phyloP scores from a whole-genome alignment of 495 filamentous ascomycete species.

The Penicilliopsis zonata region DNA sequence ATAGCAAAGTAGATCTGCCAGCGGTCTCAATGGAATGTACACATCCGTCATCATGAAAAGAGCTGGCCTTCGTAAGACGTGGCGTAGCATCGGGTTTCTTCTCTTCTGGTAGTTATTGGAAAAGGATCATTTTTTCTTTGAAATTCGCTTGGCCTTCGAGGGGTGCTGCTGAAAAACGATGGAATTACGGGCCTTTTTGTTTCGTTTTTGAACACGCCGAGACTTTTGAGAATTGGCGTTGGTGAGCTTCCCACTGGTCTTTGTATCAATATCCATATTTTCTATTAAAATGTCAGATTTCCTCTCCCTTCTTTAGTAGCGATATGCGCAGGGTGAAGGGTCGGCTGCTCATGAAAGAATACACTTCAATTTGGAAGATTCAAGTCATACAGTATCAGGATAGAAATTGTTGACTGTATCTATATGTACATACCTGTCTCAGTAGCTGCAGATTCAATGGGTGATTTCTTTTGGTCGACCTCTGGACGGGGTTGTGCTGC shows the following conservation, averaged over 20 bases:
- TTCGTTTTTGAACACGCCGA: conserved; percentile 27
- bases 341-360: too few relatives aligned
- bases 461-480: conserved; percentile 9
- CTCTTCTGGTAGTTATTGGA: background rate
- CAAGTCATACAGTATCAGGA: too few relatives aligned
- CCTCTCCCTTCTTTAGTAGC: too few relatives aligned
- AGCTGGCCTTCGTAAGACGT: too few relatives aligned
- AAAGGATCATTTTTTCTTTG: conserved; percentile 19
- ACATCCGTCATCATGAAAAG: too few relatives aligned
- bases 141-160: conserved; percentile 15
- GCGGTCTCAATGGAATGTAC: too few relatives aligned
- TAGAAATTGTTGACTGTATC: too few relatives aligned
- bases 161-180: conserved; percentile 27
- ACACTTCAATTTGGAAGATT: too few relatives aligned
- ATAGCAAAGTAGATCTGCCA: too few relatives aligned
- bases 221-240: conserved; percentile 14
- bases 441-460: conserved; percentile 8
- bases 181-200: conserved; percentile 25
- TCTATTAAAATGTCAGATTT: too few relatives aligned
- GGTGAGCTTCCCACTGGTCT: conserved; percentile 8
- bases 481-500: conserved; percentile 47
- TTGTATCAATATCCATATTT: conserved; percentile 30
- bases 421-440: conserved; percentile 18
- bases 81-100: background rate
- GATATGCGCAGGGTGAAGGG: too few relatives aligned